These are phyloP conservation scores for Chionographis japonica DNA, from an alignment of 106 monocot species.

Conservation along the genomic window DNA sequence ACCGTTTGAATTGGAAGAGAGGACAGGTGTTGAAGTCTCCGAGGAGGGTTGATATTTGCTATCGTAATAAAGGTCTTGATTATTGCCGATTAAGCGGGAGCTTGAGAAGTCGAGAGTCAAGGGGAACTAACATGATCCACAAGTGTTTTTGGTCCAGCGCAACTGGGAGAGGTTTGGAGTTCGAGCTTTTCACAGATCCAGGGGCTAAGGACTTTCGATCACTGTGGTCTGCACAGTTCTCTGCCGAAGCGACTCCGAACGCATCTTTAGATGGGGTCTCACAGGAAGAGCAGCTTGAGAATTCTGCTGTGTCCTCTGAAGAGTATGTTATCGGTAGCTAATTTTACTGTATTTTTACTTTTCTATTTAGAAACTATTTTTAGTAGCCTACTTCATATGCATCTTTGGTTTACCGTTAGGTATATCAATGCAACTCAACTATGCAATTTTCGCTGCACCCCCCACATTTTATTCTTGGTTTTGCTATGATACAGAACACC, in stretches of 20 bases:
- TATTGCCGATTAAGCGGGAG: slow-evolving; percentile 31
- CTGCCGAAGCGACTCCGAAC: slow-evolving; percentile 48
- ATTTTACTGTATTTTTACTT: too few relatives aligned
- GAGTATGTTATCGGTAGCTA: slow-evolving; percentile 40
- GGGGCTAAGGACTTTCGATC: slow-evolving; percentile 27
- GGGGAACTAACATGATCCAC: slow-evolving; percentile 54
- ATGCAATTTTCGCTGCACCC: too few relatives aligned
- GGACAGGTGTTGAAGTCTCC: neutral
- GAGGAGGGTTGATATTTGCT: slow-evolving; percentile 11
- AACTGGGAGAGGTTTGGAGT: slow-evolving; percentile 23
- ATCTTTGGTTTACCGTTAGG: too few relatives aligned
- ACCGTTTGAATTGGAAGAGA: slow-evolving; percentile 8
- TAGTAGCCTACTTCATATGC: too few relatives aligned
- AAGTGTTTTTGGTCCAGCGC: slow-evolving; percentile 45
- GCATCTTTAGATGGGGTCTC: slow-evolving; percentile 41
- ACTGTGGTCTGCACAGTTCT: slow-evolving; percentile 24
- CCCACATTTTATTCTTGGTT: too few relatives aligned
- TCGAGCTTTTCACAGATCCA: slow-evolving; percentile 12
- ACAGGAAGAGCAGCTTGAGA: slow-evolving; percentile 42
- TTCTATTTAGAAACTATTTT: too few relatives aligned
- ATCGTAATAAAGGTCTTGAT: slow-evolving; percentile 22
- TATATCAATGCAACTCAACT: too few relatives aligned
- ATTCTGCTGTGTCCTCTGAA: slow-evolving; percentile 33
- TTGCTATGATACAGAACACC: too few relatives aligned
- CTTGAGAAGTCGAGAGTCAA: slow-evolving; percentile 40